phyloP scores from a whole-genome alignment of 257 asterid species.

The Solanum corneliomulleri region DNA sequence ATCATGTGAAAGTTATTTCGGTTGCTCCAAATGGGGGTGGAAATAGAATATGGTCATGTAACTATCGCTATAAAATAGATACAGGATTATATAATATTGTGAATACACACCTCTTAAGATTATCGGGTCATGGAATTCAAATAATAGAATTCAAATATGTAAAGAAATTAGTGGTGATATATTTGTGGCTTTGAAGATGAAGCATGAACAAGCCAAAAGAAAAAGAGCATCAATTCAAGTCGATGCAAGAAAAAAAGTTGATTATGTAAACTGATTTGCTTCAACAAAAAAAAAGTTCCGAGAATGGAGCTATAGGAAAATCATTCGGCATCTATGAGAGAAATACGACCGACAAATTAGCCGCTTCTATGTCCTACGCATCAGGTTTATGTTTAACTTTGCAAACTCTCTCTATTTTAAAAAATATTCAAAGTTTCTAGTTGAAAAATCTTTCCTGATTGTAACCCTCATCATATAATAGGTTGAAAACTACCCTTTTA shows the following conservation, averaged over 20 bases:
- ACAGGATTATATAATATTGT: neutral
- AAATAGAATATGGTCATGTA: neutral
- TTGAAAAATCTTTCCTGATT: too few species aligned
- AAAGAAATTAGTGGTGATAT: neutral
- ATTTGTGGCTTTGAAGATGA: neutral
- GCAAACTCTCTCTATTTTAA: neutral
- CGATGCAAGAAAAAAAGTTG: neutral
- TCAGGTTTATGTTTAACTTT: neutral
- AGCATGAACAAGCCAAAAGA: neutral
- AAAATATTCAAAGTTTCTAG: neutral
- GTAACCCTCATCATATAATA: too few species aligned
- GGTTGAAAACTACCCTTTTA: too few species aligned
- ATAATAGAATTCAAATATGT: neutral
- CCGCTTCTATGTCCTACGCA: neutral
- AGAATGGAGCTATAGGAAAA: neutral
- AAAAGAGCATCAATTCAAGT: neutral
- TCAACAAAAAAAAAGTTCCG: neutral
- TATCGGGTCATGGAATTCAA: neutral
- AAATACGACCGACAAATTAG: neutral
- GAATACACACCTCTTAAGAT: neutral
- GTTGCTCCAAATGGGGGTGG: neutral
- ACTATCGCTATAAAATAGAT: neutral
- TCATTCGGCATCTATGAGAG: neutral
- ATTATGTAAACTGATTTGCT: neutral
- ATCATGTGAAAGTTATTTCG: neutral